A percentile compares a stretch with the other conserved stretches of the same genome.
phyloP scores from a whole-genome alignment of 495 filamentous ascomycete species.

The Pyronema domesticum region DNA sequence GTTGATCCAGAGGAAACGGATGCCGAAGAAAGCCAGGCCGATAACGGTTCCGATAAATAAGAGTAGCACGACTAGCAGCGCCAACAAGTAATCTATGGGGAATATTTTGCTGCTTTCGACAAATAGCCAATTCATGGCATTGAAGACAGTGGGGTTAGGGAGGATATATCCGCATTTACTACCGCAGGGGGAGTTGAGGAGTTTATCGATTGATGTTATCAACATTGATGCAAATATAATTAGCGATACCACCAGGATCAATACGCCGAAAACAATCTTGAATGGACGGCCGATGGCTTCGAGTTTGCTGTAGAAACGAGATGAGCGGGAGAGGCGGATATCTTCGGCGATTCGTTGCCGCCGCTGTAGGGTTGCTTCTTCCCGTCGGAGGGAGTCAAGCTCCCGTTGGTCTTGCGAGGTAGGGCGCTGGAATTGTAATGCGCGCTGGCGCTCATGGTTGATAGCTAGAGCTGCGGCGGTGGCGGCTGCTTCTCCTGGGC shows the following conservation, averaged over 20 bases:
- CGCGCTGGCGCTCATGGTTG: conserved; percentile 79
- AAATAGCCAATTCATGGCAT: conserved; percentile 84
- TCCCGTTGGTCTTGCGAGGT: conserved; percentile 67
- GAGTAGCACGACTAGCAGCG: conserved; percentile 62
- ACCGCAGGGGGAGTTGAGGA: conserved; percentile 84
- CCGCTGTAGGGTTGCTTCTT: conserved; percentile 80
- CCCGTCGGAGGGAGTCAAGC: conserved; percentile 65
- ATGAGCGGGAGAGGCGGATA: conserved; percentile 43
- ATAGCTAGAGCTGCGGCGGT: conserved; percentile 60
- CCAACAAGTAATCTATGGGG: conserved; percentile 81
- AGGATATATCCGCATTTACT: conserved; percentile 82
- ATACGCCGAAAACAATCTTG: conserved; percentile 66
- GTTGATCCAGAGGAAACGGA: conserved; percentile 85
- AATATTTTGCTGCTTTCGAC: conserved; percentile 67
- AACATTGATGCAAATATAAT: conserved; percentile 82
- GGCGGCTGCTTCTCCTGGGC: conserved; percentile 52
- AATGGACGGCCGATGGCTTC: conserved; percentile 63
- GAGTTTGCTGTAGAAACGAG: conserved; percentile 56
- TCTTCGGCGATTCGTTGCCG: conserved; percentile 74
- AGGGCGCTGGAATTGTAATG: conserved; percentile 63
- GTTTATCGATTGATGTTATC: conserved; percentile 88
- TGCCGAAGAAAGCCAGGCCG: conserved; percentile 70
- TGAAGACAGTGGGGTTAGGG: conserved; percentile 79
- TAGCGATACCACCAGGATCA: conserved; percentile 52
- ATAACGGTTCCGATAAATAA: conserved; percentile 74